phyloP scores from a whole-genome alignment of 495 filamentous ascomycete genomes.

The Podospora didyma region DNA sequence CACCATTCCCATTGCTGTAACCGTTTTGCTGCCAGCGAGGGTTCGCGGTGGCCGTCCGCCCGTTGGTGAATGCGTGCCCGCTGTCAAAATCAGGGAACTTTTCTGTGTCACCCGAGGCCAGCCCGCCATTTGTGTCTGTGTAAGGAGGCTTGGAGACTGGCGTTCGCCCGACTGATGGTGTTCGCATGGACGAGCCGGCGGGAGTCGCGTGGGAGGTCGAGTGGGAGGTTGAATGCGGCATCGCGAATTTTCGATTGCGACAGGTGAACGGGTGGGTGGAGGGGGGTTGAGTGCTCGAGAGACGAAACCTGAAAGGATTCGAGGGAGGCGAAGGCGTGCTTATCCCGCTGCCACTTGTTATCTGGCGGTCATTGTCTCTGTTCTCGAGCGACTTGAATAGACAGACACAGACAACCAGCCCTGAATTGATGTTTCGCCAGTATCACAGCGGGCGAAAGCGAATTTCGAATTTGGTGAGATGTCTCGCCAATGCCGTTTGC shows the following conservation, averaged over 20 bases:
- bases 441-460: not conserved
- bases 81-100: slow-evolving; percentile 53
- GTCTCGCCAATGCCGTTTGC: no score
- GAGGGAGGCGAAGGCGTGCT: not conserved
- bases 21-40: slow-evolving; percentile 31
- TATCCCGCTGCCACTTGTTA: not conserved
- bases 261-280: not conserved
- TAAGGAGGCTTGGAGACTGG: slow-evolving; percentile 28
- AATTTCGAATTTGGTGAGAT: not conserved
- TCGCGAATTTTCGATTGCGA: not conserved
- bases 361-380: slow-evolving; percentile 7
- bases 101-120: slow-evolving; percentile 38
- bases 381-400: not conserved
- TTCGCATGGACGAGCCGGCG: slow-evolving; percentile 23
- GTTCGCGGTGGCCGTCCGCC: slow-evolving; percentile 27
- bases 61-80: slow-evolving; percentile 27
- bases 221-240: slow-evolving; percentile 10
- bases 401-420: not conserved
- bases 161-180: slow-evolving; percentile 23
- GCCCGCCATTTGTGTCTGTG: slow-evolving; percentile 29
- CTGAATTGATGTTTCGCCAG: no score
- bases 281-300: slow-evolving; percentile 1
- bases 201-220: slow-evolving; percentile 28
- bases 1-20: slow-evolving; percentile 24
- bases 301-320: not conserved